A percentile compares a stretch with the other conserved stretches of the same genome.
These are phyloP conservation scores for Boletus subparvulus DNA, from an alignment of 768 basidiomycete species.

Conservation along the genomic window DNA sequence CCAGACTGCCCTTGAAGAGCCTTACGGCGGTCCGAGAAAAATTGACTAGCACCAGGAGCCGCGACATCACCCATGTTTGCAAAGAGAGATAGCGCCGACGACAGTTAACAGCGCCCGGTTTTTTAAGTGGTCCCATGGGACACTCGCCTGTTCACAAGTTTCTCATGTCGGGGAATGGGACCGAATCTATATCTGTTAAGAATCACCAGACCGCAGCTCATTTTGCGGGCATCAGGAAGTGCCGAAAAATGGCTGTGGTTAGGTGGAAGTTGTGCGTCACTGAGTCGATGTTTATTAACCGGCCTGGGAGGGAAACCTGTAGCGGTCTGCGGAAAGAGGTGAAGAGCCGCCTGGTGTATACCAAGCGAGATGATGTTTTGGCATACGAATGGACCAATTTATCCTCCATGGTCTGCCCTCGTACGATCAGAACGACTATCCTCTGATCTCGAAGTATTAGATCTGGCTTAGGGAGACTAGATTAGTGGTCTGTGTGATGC, in stretches of 20 bases:
- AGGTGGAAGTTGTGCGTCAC: background rate
- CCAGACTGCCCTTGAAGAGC: constrained; percentile 64
- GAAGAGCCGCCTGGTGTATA: too few relatives aligned
- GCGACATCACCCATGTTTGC: constrained; percentile 47
- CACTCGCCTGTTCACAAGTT: background rate
- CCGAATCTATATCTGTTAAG: background rate
- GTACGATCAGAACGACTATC: too few relatives aligned
- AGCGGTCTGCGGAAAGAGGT: background rate
- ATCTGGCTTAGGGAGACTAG: too few relatives aligned
- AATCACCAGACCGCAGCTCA: background rate
- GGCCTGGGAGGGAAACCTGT: background rate
- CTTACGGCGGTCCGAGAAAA: constrained; percentile 48
- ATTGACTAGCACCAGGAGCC: constrained; percentile 24
- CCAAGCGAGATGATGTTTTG: too few relatives aligned
- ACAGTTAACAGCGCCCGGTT: background rate
- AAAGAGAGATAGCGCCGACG: background rate
- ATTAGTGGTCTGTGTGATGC: too few relatives aligned
- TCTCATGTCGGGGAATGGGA: background rate
- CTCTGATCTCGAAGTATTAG: too few relatives aligned
- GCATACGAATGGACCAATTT: too few relatives aligned
- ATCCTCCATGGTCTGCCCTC: too few relatives aligned
- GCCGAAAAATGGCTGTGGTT: background rate
- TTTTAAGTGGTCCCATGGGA: too few relatives aligned
- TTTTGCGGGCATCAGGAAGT: background rate
- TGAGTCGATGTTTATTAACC: too few relatives aligned